These are phyloP conservation scores for Cylindrotheca closterium DNA, from an alignment of 108 stramenopile genomes.

Conservation along the genomic window DNA sequence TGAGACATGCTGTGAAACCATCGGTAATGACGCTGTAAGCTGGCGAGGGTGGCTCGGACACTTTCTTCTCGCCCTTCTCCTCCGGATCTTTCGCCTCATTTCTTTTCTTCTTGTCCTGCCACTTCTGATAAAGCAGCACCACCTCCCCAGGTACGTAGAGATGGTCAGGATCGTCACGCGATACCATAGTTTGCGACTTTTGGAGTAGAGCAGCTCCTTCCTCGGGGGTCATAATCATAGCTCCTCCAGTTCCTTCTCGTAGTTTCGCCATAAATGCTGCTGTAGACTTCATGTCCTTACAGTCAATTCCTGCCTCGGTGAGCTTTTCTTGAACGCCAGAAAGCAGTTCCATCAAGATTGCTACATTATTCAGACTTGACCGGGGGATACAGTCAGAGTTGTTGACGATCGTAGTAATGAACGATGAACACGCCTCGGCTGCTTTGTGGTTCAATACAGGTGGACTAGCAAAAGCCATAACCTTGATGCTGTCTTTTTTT, in stretches of 20 bases:
- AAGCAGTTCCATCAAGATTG: conserved; percentile 29
- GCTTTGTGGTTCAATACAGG: conserved; percentile 40
- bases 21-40: not conserved
- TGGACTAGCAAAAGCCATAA: conserved; percentile 59
- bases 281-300: conserved; percentile 15
- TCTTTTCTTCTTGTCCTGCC: conserved; percentile 1
- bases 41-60: conserved; percentile 3
- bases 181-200: conserved; percentile 8
- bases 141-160: conserved; percentile 47
- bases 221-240: conserved; percentile 34
- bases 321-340: conserved; percentile 35
- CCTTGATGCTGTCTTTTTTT: not conserved
- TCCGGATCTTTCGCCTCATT: conserved; percentile 2
- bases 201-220: conserved; percentile 22
- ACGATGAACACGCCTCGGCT: conserved; percentile 35
- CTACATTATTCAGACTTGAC: conserved; percentile 28
- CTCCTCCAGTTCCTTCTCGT: conserved; percentile 25
- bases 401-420: conserved; percentile 61
- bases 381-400: conserved; percentile 62
- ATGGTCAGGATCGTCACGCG: conserved; percentile 39
- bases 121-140: conserved; percentile 35
- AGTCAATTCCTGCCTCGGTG: conserved; percentile 27
- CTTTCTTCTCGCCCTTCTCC: not conserved
- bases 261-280: conserved; percentile 17
- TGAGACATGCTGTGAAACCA: conserved; percentile 17